A percentile compares a stretch with the other conserved stretches of the same genome.
Conservation (phyloP, 2,329 filamentous ascomycete genomes). For the Anthostomella pinea region DNA sequence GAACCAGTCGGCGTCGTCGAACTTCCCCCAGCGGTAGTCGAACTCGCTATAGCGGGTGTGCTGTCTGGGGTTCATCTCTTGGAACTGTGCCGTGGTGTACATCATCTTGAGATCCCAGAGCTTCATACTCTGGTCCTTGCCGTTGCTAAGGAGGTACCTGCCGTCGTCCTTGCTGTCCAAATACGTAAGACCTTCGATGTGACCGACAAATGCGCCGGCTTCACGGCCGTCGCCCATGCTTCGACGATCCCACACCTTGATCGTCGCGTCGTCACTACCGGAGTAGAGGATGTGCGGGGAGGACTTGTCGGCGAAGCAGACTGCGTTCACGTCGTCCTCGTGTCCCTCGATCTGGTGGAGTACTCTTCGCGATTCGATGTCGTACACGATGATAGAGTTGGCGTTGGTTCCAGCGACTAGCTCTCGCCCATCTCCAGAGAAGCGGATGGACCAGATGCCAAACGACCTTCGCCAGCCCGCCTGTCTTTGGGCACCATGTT, state of each 20-base stretch:
- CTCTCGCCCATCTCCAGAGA: constrained; percentile 87
- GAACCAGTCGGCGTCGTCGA: constrained; percentile 63
- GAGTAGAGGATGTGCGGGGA: constrained; percentile 95
- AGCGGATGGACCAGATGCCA: constrained; percentile 85
- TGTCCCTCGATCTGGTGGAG: constrained; percentile 78
- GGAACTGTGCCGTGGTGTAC: constrained; percentile 67
- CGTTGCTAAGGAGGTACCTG: constrained; percentile 86
- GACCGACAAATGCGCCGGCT: constrained; percentile 64
- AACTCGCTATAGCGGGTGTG: constrained; percentile 58
- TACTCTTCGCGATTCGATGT: constrained; percentile 76
- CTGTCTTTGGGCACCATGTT: constrained; percentile 31
- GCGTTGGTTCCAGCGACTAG: constrained; percentile 85
- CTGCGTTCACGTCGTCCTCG: constrained; percentile 87
- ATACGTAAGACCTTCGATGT: constrained; percentile 65
- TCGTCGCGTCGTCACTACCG: constrained; percentile 87
- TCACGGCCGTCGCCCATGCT: constrained; percentile 82
- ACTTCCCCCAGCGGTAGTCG: constrained; percentile 70
- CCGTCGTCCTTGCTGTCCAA: constrained; percentile 69
- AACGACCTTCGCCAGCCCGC: constrained; percentile 42
- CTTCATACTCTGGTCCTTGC: constrained; percentile 96
- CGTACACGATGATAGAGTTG: constrained; percentile 81
- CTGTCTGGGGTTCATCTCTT: constrained; percentile 52
- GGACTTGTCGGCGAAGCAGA: constrained; percentile 86
- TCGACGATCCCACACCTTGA: constrained; percentile 95
- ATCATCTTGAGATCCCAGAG: constrained; percentile 93